Base-by-base conservation (phyloP, 75 land plant genomes). In the Pinus tabuliformis region DNA sequence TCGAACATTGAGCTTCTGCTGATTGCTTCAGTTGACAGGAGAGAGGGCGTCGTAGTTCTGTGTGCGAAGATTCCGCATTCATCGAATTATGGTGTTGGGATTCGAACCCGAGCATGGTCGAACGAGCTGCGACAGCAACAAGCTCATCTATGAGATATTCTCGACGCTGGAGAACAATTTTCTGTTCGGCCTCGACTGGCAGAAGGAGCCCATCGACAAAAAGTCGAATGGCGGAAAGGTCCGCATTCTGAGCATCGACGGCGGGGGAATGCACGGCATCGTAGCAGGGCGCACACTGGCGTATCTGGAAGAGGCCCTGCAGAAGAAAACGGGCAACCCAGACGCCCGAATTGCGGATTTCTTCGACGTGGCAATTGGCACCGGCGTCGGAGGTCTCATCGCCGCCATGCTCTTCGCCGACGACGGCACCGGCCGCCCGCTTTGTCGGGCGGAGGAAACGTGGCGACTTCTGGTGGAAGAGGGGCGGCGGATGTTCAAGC, bases 301-400 rank as follows among this genome's bases (percentile, higher is more conserved):
- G 36, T 84, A 83, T 76, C 85, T 97, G 52, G 99, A 97, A 70
- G 79, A 81, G 17, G 76, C 72, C 61, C 83, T 97, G 58, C 79
- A 78, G 59, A 56, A 63, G 76, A 77, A 81, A 45, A 81, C 91
- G 59, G 87, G 89, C 33, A 83, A 97, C 76, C 77, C 90, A n/a
- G 61, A 68, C 20, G 89, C 98, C 54, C 73, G 80, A 18, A 86
- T 95, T 63, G 83, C 91, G 1, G 98, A 97, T 70, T 92, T 82
- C 76, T 97, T 97, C 80, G 99, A 97, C 76, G 56, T 95, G n/a
- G 81, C 84, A 11, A 92, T 87, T 22, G 99, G 99, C 57, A 92
- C 98, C 1, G 92, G 93, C 18, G 76, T 87, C 45, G 99, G 99
- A 37, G 99, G 93, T 21, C 2, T 96, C 36, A 72, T 91, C 33